Evolutionary conservation across 139 green algal species (phyloP).

Genomic region (Dunaliella primolecta): DNA sequence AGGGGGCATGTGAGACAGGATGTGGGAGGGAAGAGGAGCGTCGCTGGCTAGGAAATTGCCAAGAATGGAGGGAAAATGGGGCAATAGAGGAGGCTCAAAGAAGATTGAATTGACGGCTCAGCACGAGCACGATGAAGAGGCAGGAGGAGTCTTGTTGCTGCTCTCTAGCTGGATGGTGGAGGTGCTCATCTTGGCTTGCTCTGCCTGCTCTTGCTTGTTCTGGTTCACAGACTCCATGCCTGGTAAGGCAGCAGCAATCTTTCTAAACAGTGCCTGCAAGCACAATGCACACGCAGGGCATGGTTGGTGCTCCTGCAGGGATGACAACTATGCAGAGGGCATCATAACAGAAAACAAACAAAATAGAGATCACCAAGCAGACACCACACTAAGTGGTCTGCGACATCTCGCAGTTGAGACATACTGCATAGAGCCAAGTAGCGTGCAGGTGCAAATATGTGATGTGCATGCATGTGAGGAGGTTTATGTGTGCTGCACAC

Average conservation of each 20-base stretch:
- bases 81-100: no score
- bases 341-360: no score
- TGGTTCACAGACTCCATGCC: conserved; percentile 79
- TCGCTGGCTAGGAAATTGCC: no score
- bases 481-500: no score
- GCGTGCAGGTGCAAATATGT: neutral
- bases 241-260: conserved; percentile 94
- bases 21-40: no score
- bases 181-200: conserved; percentile 30
- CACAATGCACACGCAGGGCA: neutral
- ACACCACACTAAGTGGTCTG: neutral
- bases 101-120: no score
- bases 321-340: neutral
- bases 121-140: conserved; percentile 31
- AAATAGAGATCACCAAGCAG: neutral
- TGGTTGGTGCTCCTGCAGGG: neutral
- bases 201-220: conserved; percentile 35
- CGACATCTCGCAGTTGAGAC: neutral
- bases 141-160: conserved; percentile 25
- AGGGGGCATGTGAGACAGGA: no score
- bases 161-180: conserved; percentile 27
- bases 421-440: neutral
- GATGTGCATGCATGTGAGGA: no score
- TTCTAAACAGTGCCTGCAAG: conserved; percentile 89
- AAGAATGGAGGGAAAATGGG: no score